phyloP scores from a whole-genome alignment of 345 rosid genomes.

The Anacardium occidentale region DNA sequence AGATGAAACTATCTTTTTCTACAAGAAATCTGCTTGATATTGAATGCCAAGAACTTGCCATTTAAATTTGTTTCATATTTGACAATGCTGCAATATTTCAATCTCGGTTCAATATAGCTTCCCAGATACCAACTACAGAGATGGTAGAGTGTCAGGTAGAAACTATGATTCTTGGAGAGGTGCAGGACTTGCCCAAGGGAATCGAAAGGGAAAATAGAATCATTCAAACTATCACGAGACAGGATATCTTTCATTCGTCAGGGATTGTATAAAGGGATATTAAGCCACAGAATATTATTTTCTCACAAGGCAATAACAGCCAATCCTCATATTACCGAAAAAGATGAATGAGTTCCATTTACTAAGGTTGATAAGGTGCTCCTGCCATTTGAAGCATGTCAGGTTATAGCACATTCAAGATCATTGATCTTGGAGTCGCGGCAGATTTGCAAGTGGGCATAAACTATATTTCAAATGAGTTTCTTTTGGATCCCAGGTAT shows the following conservation, averaged over 20 bases:
- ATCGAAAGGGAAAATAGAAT: constrained; percentile 80
- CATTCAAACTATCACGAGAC: constrained; percentile 87
- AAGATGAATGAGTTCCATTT: constrained; percentile 4
- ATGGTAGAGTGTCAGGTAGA: constrained; percentile 62
- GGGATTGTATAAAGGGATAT: constrained; percentile 95
- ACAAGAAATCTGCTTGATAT: background rate
- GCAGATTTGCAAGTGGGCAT: constrained; percentile 95
- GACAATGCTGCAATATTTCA: constrained; percentile 9
- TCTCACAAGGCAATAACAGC: constrained; percentile 75
- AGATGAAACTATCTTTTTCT: too few species aligned
- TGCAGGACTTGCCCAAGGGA: constrained; percentile 75
- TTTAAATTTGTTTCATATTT: background rate
- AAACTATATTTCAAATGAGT: constrained; percentile 94
- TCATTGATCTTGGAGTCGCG: constrained; percentile 97
- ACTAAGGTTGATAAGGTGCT: background rate
- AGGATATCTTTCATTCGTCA: constrained; percentile 94
- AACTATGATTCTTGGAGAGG: constrained; percentile 77
- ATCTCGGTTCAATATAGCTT: constrained; percentile 5
- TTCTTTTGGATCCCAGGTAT: constrained; percentile 94
- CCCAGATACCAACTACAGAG: background rate
- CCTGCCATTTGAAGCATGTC: constrained; percentile 24
- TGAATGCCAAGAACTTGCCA: background rate
- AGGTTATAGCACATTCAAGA: constrained; percentile 88
- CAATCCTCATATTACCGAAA: background rate
- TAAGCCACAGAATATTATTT: constrained; percentile 90